These are phyloP conservation scores for Claviceps lovelessii DNA, from an alignment of 2,329 filamentous ascomycete species.

Conservation along the genomic window DNA sequence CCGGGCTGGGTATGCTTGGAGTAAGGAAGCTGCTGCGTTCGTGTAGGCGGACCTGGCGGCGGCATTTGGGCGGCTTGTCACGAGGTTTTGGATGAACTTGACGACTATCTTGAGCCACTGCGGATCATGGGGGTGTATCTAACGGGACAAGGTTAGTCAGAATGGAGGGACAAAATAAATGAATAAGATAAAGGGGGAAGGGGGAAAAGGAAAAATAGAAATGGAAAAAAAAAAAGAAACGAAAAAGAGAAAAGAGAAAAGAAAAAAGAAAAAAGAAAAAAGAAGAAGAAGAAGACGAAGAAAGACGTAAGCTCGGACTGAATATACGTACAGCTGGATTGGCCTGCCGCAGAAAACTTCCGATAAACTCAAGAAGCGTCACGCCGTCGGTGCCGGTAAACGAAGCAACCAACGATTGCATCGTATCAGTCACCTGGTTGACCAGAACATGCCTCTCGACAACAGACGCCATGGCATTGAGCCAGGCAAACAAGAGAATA, in stretches of 20 bases:
- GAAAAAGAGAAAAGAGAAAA: too few species aligned
- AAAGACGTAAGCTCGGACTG: neutral
- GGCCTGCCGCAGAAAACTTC: conserved; percentile 34
- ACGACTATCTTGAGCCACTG: conserved; percentile 38
- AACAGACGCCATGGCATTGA: conserved; percentile 27
- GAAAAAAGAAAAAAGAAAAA: neutral
- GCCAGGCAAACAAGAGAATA: conserved; percentile 42
- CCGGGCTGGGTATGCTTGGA: conserved; percentile 37
- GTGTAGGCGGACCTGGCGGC: conserved; percentile 44
- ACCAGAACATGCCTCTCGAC: conserved; percentile 19
- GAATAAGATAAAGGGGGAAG: too few species aligned
- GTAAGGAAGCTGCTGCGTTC: conserved; percentile 40
- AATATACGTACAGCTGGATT: conserved; percentile 28
- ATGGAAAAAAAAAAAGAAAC: too few species aligned
- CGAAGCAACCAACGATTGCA: conserved; percentile 34
- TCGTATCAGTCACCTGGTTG: conserved; percentile 29
- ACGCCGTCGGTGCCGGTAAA: conserved; percentile 47
- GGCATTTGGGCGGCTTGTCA: conserved; percentile 39
- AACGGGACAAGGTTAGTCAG: neutral
- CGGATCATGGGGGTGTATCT: conserved; percentile 36
- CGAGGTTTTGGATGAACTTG: conserved; percentile 36
- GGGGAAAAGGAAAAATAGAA: too few species aligned
- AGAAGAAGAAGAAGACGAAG: neutral
- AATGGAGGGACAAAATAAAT: too few species aligned
- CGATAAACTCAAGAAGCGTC: conserved; percentile 44